A percentile compares a stretch with the other conserved stretches of the same genome.
These are phyloP conservation scores for Candida corydali DNA, from an alignment of 805 yeast species.

Conservation along the genomic window DNA sequence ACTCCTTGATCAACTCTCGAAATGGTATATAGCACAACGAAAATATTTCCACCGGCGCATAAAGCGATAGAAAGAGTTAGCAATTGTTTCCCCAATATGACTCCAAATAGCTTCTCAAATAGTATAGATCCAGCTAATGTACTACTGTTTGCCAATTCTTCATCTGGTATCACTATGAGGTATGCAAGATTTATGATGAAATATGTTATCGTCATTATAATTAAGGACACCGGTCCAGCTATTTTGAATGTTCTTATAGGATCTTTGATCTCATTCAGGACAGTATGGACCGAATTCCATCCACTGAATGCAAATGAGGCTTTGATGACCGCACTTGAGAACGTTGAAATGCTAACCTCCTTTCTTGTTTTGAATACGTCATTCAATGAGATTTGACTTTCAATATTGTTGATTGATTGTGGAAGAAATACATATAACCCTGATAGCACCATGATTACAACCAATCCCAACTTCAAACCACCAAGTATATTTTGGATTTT, in stretches of 20 bases:
- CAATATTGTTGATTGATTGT: slow-evolving; percentile 38
- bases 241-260: slow-evolving; percentile 55
- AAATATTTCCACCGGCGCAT: slow-evolving; percentile 60
- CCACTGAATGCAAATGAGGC: slow-evolving; percentile 60
- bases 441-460: slow-evolving; percentile 50
- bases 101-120: slow-evolving; percentile 54
- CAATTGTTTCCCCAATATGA: slow-evolving; percentile 47
- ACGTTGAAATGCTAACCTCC: slow-evolving; percentile 36
- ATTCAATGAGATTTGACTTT: slow-evolving; percentile 34
- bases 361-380: slow-evolving; percentile 29
- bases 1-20: slow-evolving; percentile 64
- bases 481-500: slow-evolving; percentile 62
- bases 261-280: slow-evolving; percentile 56
- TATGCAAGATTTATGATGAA: slow-evolving; percentile 53
- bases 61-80: slow-evolving; percentile 55
- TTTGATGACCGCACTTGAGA: slow-evolving; percentile 53
- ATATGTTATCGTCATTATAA: slow-evolving; percentile 46
- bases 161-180: slow-evolving; percentile 48
- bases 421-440: slow-evolving; percentile 58
- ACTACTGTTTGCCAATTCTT: slow-evolving; percentile 51
- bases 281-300: slow-evolving; percentile 60
- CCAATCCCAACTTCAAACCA: slow-evolving; percentile 50
- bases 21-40: slow-evolving; percentile 55
- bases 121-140: slow-evolving; percentile 57
- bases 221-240: slow-evolving; percentile 56